Evolutionary conservation across 164 flowering plant species (phyloP).

Genomic region (Chimonanthus salicifolius): DNA sequence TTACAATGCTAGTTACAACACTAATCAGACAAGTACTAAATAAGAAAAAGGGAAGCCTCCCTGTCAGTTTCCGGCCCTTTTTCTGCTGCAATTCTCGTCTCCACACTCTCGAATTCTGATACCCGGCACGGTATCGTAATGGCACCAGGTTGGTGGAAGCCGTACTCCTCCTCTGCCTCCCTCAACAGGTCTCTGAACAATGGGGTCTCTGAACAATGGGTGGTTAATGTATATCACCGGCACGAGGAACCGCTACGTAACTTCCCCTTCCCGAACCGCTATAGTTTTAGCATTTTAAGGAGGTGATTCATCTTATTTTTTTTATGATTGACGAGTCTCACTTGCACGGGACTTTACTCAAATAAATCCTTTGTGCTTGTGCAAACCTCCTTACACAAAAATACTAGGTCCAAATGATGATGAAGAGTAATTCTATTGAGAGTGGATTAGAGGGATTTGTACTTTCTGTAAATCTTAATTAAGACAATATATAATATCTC

Average conservation of each 20-base stretch:
- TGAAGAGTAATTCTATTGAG: too few species aligned
- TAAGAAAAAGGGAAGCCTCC: slow-evolving; percentile 1
- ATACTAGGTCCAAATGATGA: too few species aligned
- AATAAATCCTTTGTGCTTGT: too few species aligned
- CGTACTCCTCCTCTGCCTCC: slow-evolving; percentile 68
- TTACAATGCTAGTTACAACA: neutral
- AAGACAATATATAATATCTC: too few species aligned
- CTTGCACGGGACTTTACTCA: too few species aligned
- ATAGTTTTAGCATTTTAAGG: slow-evolving; percentile 18
- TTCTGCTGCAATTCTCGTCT: slow-evolving; percentile 52
- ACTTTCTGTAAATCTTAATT: too few species aligned
- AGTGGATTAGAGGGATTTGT: too few species aligned
- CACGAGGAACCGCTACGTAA: slow-evolving; percentile 54
- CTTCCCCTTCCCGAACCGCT: slow-evolving; percentile 67
- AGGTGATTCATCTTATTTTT: neutral
- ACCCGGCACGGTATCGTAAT: slow-evolving; percentile 72
- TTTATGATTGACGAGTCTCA: too few species aligned
- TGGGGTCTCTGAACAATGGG: slow-evolving; percentile 74
- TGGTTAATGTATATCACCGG: slow-evolving; percentile 88
- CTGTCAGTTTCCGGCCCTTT: slow-evolving; percentile 21
- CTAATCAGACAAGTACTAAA: neutral
- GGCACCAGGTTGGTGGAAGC: slow-evolving; percentile 78
- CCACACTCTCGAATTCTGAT: slow-evolving; percentile 63
- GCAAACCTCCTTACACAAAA: too few species aligned
- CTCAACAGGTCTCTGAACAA: slow-evolving; percentile 60